Evolutionary conservation across 2,329 filamentous ascomycete genomes (phyloP), one percentile per base, ranked within the genome.

Genomic region (Corniculantispora saksenae): DNA sequence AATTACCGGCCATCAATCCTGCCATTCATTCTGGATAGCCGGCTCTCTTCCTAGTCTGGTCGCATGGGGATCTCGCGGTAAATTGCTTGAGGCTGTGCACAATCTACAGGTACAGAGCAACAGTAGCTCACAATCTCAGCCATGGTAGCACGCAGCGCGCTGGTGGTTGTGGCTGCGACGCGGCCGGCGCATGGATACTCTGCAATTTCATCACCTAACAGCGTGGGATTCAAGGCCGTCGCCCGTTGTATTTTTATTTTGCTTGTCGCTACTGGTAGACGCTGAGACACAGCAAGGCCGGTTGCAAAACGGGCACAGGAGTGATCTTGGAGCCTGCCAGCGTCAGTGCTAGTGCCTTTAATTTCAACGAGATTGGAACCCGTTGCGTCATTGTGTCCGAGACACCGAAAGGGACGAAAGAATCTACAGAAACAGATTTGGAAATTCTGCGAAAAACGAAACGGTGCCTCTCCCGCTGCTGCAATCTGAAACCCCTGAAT

Each of bases 401-500:
- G 48, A 27, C 25, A 13, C 48, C 3, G 13, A 23, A 29, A 51
- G 48, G 12, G 15, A 29, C 25, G 19, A 17, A 21, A 2, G 10
- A 27, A 19, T 29, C 25, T 25, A 5, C 25, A 51, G 21, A 43
- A 43, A 43, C 10, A 43, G 12, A 13, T 3, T 43, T 43, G 8
- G 38, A 10, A 13, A 43, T 43, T 43, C 38, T 43, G 17, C 38
- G 17, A 43, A 15, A 43, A 7, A 13, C 35, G 38, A 43, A 19
- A 43, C 38, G 17, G 12, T 43, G 38, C 17, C 38, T 7, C 12
- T 54, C 12, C 3, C 17, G 45, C 4, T 35, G 38, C 55, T 55
- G 56, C 27, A n/a, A 61, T n/a, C 45, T 51, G 58, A 51, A 51
- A 61, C 58, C 13, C 29, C 13, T n/a, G 27, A 35, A 59, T 23